A percentile compares a stretch with the other conserved stretches of the same genome.
phyloP scores from a whole-genome alignment of 1,284 basidiomycete species.

The Leucoagaricus sp. region DNA sequence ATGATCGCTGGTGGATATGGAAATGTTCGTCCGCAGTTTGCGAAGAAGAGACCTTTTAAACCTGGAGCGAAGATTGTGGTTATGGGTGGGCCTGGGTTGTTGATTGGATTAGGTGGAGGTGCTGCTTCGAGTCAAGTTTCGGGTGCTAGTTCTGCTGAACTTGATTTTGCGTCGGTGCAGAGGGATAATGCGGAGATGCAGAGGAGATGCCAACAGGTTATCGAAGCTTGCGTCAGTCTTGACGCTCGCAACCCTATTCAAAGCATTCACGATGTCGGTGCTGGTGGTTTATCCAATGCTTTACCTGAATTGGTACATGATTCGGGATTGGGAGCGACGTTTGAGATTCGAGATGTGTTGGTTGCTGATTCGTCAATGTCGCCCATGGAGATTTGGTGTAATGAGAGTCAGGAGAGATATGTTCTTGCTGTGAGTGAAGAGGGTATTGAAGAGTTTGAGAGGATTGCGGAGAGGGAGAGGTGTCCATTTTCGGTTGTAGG shows the following conservation, averaged over 20 bases:
- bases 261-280: slow-evolving; percentile 98
- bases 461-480: slow-evolving; percentile 85
- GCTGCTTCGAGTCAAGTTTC: slow-evolving; percentile 94
- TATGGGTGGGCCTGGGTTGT: slow-evolving; percentile 94
- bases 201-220: slow-evolving; percentile 95
- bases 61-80: slow-evolving; percentile 89
- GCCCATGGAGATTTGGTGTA: slow-evolving; percentile 99
- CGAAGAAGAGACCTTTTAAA: slow-evolving; percentile 75
- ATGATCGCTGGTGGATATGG: slow-evolving; percentile 99
- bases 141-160: slow-evolving; percentile 84
- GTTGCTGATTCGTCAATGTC: slow-evolving; percentile 94
- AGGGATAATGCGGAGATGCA: slow-evolving; percentile 99
- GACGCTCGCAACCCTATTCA: slow-evolving; percentile 82
- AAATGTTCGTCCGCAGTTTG: slow-evolving; percentile 84
- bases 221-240: slow-evolving; percentile 83
- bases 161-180: slow-evolving; percentile 98
- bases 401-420: slow-evolving; percentile 98
- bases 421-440: slow-evolving; percentile 84
- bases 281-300: slow-evolving; percentile 96
- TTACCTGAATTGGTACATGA: slow-evolving; percentile 98
- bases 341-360: slow-evolving; percentile 93
- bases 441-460: slow-evolving; percentile 64
- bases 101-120: slow-evolving; percentile 96
- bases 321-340: slow-evolving; percentile 85
- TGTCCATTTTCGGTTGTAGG: slow-evolving; percentile 95